These are phyloP conservation scores for Aspergillus sclerotioniger DNA, from an alignment of 495 filamentous ascomycete species.

Conservation along the genomic window DNA sequence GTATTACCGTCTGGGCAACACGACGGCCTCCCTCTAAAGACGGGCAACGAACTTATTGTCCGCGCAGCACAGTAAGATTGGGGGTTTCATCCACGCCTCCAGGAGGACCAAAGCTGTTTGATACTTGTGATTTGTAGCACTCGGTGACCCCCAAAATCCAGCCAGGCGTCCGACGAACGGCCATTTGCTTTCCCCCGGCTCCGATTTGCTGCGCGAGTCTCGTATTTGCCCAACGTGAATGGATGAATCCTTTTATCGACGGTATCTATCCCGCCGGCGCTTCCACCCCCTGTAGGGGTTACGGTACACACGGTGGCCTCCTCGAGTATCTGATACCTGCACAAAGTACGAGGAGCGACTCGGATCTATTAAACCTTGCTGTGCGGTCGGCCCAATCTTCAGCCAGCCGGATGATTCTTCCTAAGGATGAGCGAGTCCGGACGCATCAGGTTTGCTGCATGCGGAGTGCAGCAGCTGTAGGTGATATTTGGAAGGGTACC, in stretches of 20 bases:
- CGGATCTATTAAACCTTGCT: conserved; percentile 11
- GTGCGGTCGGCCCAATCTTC: conserved; percentile 10
- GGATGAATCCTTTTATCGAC: not conserved
- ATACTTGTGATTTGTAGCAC: too few species aligned
- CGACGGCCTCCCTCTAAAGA: not conserved
- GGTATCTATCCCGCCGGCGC: not conserved
- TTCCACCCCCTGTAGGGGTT: too few species aligned
- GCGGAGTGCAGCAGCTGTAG: conserved; percentile 16
- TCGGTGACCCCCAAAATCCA: not conserved
- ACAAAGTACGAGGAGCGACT: too few species aligned
- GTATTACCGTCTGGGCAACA: not conserved
- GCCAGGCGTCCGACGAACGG: not conserved
- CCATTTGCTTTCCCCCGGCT: not conserved
- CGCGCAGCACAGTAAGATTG: not conserved
- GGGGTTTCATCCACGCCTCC: not conserved
- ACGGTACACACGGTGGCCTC: too few species aligned
- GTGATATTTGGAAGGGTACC: not conserved
- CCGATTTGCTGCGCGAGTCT: conserved; percentile 8
- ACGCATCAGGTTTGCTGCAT: conserved; percentile 18
- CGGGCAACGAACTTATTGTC: not conserved
- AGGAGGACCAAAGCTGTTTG: too few species aligned
- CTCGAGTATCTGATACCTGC: too few species aligned
- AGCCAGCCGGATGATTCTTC: conserved; percentile 12
- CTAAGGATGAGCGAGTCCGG: conserved; percentile 1
- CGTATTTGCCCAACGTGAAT: not conserved